phyloP scores from a whole-genome alignment of 2,329 filamentous ascomycete species.

The Didymosphaeria variabile region DNA sequence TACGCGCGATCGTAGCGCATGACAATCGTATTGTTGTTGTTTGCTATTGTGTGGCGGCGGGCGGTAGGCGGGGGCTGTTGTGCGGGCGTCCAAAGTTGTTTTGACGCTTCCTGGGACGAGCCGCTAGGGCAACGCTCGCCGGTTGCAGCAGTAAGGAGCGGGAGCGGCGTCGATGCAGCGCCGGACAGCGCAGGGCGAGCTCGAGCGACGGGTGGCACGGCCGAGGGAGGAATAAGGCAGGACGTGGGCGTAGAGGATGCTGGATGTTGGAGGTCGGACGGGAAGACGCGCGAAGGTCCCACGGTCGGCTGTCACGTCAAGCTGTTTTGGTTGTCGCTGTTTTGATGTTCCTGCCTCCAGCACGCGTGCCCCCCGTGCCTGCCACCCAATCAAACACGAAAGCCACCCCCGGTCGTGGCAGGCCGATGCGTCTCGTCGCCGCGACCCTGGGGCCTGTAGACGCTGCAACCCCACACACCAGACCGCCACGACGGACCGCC shows the following conservation, averaged over 20 bases:
- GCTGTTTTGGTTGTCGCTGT: conserved; percentile 39
- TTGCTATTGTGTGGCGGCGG: conserved; percentile 9
- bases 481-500: conserved; percentile 14
- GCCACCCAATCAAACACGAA: conserved; percentile 31
- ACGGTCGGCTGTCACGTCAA: conserved; percentile 18
- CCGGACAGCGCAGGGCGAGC: conserved; percentile 16
- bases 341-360: conserved; percentile 28
- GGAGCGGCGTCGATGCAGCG: conserved; percentile 6
- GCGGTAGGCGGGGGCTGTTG: conserved; percentile 17
- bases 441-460: conserved; percentile 21
- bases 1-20: conserved; percentile 18
- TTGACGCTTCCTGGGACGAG: conserved; percentile 16
- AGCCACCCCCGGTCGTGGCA: conserved; percentile 17
- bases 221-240: not conserved
- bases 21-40: conserved; percentile 17
- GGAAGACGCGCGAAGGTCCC: conserved; percentile 23
- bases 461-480: conserved; percentile 14
- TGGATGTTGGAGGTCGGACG: conserved; percentile 9
- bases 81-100: conserved; percentile 17
- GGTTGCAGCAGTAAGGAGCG: conserved; percentile 18
- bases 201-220: conserved; percentile 14
- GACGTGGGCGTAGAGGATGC: not conserved
- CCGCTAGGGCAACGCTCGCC: conserved; percentile 18
- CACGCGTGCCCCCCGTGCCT: conserved; percentile 21
- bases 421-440: conserved; percentile 12